A percentile compares a stretch with the other conserved stretches of the same genome.
Evolutionary conservation across 2,329 filamentous ascomycete species (phyloP).

Genomic region (Trichoderma sp.): DNA sequence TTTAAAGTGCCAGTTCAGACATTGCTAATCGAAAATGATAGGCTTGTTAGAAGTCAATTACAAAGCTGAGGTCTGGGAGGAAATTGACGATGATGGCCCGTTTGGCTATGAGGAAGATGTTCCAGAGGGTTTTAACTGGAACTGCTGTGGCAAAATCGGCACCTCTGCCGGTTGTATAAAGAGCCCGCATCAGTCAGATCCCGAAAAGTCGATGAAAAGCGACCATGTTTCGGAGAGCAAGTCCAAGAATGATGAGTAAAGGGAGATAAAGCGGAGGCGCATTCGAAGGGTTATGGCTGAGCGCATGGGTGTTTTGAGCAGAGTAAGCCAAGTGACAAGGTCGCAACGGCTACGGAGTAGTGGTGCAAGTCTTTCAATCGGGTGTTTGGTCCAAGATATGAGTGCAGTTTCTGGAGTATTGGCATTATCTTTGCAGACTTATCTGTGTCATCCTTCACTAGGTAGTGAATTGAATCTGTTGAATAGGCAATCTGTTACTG

Average conservation of each 20-base stretch:
- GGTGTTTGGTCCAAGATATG: background rate
- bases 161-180: background rate
- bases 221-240: background rate
- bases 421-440: background rate
- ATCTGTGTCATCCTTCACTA: background rate
- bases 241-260: background rate
- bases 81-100: background rate
- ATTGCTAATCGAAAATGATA: background rate
- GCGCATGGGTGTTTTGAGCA: background rate
- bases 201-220: background rate
- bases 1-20: background rate
- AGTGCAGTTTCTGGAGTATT: background rate
- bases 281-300: background rate
- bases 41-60: background rate
- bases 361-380: background rate
- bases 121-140: constrained; percentile 6
- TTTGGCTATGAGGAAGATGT: background rate
- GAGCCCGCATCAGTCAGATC: background rate
- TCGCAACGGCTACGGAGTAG: background rate
- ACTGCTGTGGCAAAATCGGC: background rate
- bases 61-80: background rate
- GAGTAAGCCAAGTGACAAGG: background rate
- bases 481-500: background rate
- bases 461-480: background rate
- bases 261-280: background rate